Percentiles rank a stretch among this genome's conserved stretches.
These are phyloP conservation scores for Ceratocystis variospora DNA, from an alignment of 2,329 filamentous ascomycete species.

Conservation along the genomic window DNA sequence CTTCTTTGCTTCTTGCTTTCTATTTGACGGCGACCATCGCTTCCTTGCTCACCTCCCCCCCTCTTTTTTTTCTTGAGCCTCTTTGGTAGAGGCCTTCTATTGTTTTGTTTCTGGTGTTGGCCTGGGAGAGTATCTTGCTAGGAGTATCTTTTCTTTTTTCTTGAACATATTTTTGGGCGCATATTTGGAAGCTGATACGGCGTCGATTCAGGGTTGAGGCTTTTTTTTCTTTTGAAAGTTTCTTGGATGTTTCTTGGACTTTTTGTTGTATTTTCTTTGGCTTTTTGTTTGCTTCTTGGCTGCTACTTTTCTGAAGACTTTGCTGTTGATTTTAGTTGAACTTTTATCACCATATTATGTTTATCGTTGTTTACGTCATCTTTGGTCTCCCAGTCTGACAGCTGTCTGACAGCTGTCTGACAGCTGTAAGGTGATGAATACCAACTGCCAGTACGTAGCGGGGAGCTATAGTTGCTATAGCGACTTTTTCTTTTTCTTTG, in stretches of 20 bases:
- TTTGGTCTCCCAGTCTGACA: background rate
- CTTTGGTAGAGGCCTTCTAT: background rate
- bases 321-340: background rate
- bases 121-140: constrained; percentile 1
- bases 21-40: constrained; percentile 1
- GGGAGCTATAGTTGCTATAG: constrained; percentile 6
- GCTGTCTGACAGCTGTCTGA: background rate
- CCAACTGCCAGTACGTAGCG: background rate
- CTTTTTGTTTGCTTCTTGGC: constrained; percentile 8
- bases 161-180: background rate
- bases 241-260: background rate
- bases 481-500: constrained; percentile 10
- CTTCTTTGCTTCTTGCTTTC: background rate
- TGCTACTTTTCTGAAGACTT: background rate
- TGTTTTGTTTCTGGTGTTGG: constrained; percentile 6
- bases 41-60: background rate
- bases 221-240: background rate
- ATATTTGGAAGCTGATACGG: background rate
- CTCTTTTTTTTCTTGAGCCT: constrained; percentile 7
- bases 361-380: background rate
- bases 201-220: background rate
- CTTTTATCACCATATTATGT: background rate
- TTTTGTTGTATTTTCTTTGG: constrained; percentile 5
- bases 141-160: background rate
- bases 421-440: background rate